A percentile compares a stretch with the other conserved stretches of the same genome.
Evolutionary conservation across 1,139 yeast species (phyloP).

Genomic region (Hyphopichia fennica): DNA sequence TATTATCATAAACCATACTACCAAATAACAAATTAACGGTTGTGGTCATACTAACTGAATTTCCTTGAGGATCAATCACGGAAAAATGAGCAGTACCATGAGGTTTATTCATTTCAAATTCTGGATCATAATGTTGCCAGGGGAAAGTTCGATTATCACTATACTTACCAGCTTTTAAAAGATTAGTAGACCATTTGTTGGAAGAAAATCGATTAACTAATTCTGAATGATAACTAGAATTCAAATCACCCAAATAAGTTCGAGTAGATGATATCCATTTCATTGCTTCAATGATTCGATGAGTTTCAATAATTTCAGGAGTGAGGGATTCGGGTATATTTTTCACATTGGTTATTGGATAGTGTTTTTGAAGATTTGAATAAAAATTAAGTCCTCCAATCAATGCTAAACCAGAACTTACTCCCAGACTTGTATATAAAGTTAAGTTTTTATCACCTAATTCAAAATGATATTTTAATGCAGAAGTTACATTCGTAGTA

Average conservation of each 20-base stretch:
- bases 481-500: constrained; percentile 52
- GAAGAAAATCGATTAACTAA: constrained; percentile 32
- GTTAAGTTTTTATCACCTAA: constrained; percentile 43
- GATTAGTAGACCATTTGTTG: constrained; percentile 55
- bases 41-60: constrained; percentile 85
- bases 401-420: constrained; percentile 83
- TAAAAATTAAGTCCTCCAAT: constrained; percentile 71
- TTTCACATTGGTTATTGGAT: constrained; percentile 1
- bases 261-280: constrained; percentile 91
- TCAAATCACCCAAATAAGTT: constrained; percentile 72
- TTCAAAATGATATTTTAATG: constrained; percentile 43
- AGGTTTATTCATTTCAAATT: constrained; percentile 70
- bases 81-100: constrained; percentile 90
- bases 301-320: constrained; percentile 39
- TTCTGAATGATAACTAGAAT: constrained; percentile 17
- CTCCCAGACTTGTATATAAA: constrained; percentile 70
- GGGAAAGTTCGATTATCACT: constrained; percentile 57
- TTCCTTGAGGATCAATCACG: constrained; percentile 65
- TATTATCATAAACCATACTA: constrained; percentile 73
- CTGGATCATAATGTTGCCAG: constrained; percentile 78
- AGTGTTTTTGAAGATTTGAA: constrained; percentile 27
- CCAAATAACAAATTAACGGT: constrained; percentile 90
- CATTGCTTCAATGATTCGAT: constrained; percentile 79
- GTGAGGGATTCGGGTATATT: no score
- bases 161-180: constrained; percentile 44